Evolutionary conservation across 2,329 filamentous ascomycete genomes (phyloP).

Genomic region (Penicillium sp.): DNA sequence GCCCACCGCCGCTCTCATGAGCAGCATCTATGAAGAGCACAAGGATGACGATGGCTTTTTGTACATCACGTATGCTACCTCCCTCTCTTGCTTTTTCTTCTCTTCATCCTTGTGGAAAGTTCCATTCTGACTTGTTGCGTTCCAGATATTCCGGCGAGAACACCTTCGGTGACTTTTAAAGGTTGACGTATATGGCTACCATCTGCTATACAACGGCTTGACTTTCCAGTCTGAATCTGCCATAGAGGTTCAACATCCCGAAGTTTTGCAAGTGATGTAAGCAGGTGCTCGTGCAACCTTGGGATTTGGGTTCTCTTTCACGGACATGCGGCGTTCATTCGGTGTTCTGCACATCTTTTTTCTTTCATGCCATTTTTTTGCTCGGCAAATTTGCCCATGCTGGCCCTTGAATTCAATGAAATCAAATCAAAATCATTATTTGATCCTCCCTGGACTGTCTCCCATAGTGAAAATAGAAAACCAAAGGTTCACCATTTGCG

Average conservation of each 20-base stretch:
- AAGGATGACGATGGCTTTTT: slow-evolving; percentile 88
- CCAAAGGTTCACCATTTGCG: neutral
- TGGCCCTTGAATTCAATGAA: slow-evolving; percentile 11
- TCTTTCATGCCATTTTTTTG: slow-evolving; percentile 8
- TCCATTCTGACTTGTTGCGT: slow-evolving; percentile 25
- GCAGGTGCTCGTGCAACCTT: slow-evolving; percentile 8
- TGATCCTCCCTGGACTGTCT: neutral
- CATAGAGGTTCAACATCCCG: slow-evolving; percentile 1
- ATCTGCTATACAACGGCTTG: neutral
- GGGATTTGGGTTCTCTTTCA: slow-evolving; percentile 9
- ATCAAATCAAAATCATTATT: neutral
- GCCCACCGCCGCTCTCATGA: slow-evolving; percentile 96
- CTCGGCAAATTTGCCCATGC: slow-evolving; percentile 13
- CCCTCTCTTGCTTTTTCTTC: neutral
- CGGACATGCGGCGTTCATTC: slow-evolving; percentile 22
- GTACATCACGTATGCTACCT: slow-evolving; percentile 80
- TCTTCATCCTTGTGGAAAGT: neutral
- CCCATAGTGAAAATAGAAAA: neutral
- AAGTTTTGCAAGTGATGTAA: neutral
- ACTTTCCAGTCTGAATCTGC: neutral
- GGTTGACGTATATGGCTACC: neutral
- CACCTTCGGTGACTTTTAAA: slow-evolving; percentile 71
- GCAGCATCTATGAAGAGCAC: slow-evolving; percentile 99
- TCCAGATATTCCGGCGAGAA: slow-evolving; percentile 92
- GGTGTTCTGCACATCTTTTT: slow-evolving; percentile 21